Evolutionary conservation across 768 basidiomycete species (phyloP).

Genomic region (Russula vinacea): DNA sequence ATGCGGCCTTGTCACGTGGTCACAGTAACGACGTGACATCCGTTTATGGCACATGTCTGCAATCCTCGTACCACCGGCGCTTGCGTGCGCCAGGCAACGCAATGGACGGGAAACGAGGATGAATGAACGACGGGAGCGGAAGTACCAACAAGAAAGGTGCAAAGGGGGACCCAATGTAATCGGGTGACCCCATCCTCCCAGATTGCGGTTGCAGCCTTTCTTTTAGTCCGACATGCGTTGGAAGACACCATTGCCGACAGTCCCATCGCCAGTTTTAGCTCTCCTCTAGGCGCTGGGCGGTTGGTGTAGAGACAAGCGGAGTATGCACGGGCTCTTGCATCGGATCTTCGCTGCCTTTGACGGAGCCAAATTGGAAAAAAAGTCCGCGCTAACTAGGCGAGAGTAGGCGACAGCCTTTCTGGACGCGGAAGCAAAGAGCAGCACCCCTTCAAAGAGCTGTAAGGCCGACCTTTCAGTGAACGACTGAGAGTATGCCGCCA

Average conservation of each 20-base stretch:
- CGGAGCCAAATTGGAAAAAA: conserved; percentile 18
- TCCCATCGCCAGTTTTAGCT: background rate
- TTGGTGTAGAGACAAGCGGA: conserved; percentile 1
- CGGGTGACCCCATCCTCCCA: background rate
- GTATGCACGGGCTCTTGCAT: background rate
- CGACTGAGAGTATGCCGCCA: background rate
- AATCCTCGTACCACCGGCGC: background rate
- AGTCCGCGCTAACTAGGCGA: background rate
- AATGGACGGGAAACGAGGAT: background rate
- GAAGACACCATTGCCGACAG: background rate
- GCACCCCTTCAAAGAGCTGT: background rate
- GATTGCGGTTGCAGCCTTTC: background rate
- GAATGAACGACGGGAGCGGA: conserved; percentile 10
- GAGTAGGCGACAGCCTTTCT: background rate
- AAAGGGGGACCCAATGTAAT: background rate
- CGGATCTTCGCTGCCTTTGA: conserved; percentile 25
- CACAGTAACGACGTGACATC: conserved; percentile 26
- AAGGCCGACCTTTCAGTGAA: background rate
- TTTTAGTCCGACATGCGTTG: background rate
- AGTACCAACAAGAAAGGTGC: background rate
- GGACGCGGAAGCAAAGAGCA: background rate
- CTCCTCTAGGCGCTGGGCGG: background rate
- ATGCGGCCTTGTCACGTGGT: conserved; percentile 25
- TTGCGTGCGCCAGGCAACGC: background rate
- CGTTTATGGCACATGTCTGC: conserved; percentile 19